Percentiles rank a stretch among this genome's conserved stretches.
Conservation (phyloP, 352 stramenopile genomes). For the Pythium rishiriense region DNA sequence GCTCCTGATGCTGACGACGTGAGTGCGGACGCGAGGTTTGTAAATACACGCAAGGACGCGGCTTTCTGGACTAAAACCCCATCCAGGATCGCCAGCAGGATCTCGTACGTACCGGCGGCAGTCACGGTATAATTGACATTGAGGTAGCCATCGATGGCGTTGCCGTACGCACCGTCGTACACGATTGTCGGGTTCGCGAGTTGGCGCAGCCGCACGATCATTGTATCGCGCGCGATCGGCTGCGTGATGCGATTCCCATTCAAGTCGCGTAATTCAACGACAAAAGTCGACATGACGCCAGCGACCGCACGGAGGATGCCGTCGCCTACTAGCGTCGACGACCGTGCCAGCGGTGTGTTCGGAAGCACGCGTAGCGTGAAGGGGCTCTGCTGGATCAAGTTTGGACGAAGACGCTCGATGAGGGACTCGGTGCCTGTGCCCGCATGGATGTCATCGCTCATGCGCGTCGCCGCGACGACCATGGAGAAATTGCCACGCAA, state of each 20-base stretch:
- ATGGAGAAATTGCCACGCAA: slow-evolving; percentile 25
- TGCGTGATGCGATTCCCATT: slow-evolving; percentile 18
- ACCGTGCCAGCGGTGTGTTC: slow-evolving; percentile 14
- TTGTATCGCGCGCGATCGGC: background rate
- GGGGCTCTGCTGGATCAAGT: slow-evolving; percentile 22
- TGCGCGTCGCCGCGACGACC: slow-evolving; percentile 19
- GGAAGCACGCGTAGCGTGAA: slow-evolving; percentile 20
- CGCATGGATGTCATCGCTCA: slow-evolving; percentile 11
- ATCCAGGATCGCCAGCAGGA: slow-evolving; percentile 17
- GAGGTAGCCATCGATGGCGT: slow-evolving; percentile 9
- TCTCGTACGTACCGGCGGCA: slow-evolving; percentile 7
- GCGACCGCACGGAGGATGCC: slow-evolving; percentile 6
- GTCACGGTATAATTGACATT: slow-evolving; percentile 17
- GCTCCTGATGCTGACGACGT: slow-evolving; percentile 18
- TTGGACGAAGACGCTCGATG: slow-evolving; percentile 16
- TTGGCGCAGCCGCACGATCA: slow-evolving; percentile 13
- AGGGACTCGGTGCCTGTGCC: slow-evolving; percentile 14
- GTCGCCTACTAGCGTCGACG: slow-evolving; percentile 21
- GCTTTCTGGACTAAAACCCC: slow-evolving; percentile 15
- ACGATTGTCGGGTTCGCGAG: background rate
- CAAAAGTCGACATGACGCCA: slow-evolving; percentile 6
- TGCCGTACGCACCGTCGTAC: background rate
- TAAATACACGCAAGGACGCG: slow-evolving; percentile 11
- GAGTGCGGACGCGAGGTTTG: slow-evolving; percentile 23
- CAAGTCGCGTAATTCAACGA: slow-evolving; percentile 25